These are phyloP conservation scores for Ogataea trehalophila DNA, from an alignment of 805 yeast genomes.

Conservation along the genomic window DNA sequence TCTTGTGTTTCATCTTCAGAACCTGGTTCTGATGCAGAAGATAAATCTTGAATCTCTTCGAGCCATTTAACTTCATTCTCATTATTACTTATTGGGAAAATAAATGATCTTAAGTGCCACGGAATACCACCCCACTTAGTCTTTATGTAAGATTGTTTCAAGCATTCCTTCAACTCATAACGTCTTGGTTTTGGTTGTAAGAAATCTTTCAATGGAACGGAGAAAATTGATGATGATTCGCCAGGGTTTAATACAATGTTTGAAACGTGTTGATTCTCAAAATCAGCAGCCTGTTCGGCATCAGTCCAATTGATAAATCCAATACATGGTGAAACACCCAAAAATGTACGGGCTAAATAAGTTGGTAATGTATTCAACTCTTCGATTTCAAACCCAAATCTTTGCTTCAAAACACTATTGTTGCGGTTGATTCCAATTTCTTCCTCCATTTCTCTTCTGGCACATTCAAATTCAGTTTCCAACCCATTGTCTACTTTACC, in stretches of 20 bases:
- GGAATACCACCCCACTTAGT: conserved; percentile 70
- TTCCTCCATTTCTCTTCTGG: conserved; percentile 81
- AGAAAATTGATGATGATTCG: conserved; percentile 66
- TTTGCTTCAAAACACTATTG: conserved; percentile 37
- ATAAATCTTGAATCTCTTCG: conserved; percentile 52
- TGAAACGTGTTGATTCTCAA: conserved; percentile 28
- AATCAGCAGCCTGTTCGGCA: conserved; percentile 19
- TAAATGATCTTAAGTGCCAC: conserved; percentile 59
- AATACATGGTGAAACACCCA: conserved; percentile 79
- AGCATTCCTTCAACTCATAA: conserved; percentile 29
- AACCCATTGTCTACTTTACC: conserved; percentile 76
- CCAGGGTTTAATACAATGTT: conserved; percentile 61
- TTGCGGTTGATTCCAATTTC: conserved; percentile 70
- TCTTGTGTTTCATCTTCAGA: conserved; percentile 39
- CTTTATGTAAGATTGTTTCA: conserved; percentile 29
- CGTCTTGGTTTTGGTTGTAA: conserved; percentile 30
- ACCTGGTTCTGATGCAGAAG: conserved; percentile 56
- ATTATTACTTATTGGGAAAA: conserved; percentile 50
- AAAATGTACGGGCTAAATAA: conserved; percentile 73
- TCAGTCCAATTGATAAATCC: conserved; percentile 50
- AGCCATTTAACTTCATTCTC: conserved; percentile 60
- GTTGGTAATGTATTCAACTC: conserved; percentile 64
- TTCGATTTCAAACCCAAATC: conserved; percentile 55
- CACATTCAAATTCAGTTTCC: conserved; percentile 65
- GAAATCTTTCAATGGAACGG: conserved; percentile 65